Base-by-base conservation (phyloP, 805 yeast species). In the Spathaspora sp. region DNA sequence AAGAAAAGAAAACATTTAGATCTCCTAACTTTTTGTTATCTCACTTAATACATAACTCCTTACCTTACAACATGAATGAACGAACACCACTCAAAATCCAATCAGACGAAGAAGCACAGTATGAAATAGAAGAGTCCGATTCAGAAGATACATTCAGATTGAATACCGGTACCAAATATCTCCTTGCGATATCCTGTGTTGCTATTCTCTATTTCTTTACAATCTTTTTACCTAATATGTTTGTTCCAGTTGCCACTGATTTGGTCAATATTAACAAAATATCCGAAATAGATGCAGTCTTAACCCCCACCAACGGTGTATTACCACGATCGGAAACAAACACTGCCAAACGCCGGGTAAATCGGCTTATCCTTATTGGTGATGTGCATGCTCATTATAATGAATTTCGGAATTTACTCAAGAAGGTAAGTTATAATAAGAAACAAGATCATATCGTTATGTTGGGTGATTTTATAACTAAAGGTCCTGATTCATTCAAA, bases 311-410 rank as follows among this genome's bases (percentile, higher is more conserved):
- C 7, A 11, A 16, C 2, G 3, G 11, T 14, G 6, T 23, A 29
- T 5, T 6, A 55, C 68, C 8, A 42, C 50, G n/a, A 43, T 19
- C 10, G 17, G 23, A 40, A 2, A 14, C 7, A 28, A 7, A 12
- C 20, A 18, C 6, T 44, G 6, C 19, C 3, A 47, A 49, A 16
- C 39, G 39, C 23, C 23, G 47, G 20, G 67, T 62, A 9, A 75
- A 74, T 42, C 73, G 96, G 53, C 61, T 87, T 14, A 75, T 93
- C 3, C 62, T 90, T 46, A 75, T 92, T 23, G 97, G 98, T 3
- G 98, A 92, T 65, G 81, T 92, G 19, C 98, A 92, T 68, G 97
- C 97, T 1, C 83, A 85, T 58, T 81, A 75, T 59, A 68, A 73
- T 7, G 82, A 81, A 59, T 69, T 91, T 50, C 63, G 64, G 51